Conservation (phyloP, 139 green algal genomes). For the Micractinium sp. region DNA sequence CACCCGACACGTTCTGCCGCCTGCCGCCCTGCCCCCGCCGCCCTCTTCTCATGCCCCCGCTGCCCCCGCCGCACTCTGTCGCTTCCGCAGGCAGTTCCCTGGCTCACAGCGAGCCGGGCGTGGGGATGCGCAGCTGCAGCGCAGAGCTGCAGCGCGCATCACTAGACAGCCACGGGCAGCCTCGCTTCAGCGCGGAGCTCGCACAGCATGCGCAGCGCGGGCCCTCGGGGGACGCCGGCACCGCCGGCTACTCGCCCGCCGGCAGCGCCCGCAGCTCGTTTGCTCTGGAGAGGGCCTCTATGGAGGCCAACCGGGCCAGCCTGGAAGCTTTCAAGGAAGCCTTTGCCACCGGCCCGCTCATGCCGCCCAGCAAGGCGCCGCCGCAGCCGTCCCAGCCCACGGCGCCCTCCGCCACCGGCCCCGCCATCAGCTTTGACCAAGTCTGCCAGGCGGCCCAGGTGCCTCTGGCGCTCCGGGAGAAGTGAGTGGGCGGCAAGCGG, state of each 20-base stretch:
- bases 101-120: neutral
- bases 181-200: neutral
- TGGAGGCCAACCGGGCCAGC: slow-evolving; percentile 53
- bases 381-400: neutral
- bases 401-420: neutral
- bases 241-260: neutral
- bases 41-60: too few species aligned
- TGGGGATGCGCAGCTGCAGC: neutral
- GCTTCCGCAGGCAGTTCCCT: neutral
- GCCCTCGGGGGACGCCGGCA: neutral
- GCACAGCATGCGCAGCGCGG: neutral
- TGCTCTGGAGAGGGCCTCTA: slow-evolving; percentile 47
- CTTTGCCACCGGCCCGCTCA: neutral
- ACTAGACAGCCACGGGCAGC: neutral
- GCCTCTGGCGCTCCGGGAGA: neutral
- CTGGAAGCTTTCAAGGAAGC: slow-evolving; percentile 52
- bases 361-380: neutral
- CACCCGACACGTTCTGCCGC: too few species aligned
- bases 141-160: neutral
- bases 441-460: neutral
- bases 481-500: neutral
- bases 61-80: neutral
- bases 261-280: slow-evolving; percentile 42
- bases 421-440: neutral
- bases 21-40: neutral